These are phyloP conservation scores for Coemansia sp. DNA, from an alignment of 192 early-diverging fungal genomes.

Conservation along the genomic window DNA sequence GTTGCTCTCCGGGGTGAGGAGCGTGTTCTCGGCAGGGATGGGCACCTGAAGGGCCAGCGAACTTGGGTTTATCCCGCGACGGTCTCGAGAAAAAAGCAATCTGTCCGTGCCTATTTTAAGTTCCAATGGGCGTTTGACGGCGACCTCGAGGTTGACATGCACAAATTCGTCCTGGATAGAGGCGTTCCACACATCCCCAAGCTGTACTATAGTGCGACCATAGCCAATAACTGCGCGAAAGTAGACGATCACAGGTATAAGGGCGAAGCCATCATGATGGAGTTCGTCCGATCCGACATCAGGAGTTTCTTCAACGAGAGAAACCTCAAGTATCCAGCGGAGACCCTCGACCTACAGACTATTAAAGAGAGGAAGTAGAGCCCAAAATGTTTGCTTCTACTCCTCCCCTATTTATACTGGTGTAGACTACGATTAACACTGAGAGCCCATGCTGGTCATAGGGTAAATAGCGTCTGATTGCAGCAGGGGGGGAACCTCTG, in stretches of 20 bases:
- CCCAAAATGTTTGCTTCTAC: too few species aligned
- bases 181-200: background rate
- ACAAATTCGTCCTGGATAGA: background rate
- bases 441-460: too few species aligned
- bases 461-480: too few species aligned
- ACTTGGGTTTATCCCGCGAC: constrained; percentile 6
- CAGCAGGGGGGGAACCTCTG: too few species aligned
- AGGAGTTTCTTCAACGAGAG: background rate
- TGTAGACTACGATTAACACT: too few species aligned
- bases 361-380: too few species aligned
- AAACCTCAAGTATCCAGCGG: background rate
- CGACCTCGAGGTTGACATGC: background rate
- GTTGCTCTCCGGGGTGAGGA: background rate
- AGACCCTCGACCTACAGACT: background rate
- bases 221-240: background rate
- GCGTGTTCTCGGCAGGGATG: background rate
- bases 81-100: too few species aligned
- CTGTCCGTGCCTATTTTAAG: too few species aligned
- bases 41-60: background rate
- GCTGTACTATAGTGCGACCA: background rate
- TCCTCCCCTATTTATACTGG: too few species aligned
- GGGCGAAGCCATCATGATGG: constrained; percentile 1
- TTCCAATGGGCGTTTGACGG: background rate
- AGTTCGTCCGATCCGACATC: background rate
- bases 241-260: background rate